Evolutionary conservation across 1,284 basidiomycete genomes (phyloP).

Genomic region (Xerocomus amazonicus): DNA sequence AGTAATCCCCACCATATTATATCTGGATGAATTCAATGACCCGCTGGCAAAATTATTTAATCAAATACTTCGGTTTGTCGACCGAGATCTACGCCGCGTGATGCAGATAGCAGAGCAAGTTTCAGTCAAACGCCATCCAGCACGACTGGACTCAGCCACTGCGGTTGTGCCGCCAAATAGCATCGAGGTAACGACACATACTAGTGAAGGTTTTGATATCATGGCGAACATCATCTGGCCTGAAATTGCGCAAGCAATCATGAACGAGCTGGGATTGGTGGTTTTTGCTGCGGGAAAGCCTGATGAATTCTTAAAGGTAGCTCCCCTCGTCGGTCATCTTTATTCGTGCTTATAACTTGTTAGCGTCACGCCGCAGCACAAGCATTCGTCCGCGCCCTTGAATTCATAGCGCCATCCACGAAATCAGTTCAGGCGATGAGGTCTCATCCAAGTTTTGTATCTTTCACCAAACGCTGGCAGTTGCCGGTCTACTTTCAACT

Average conservation of each 20-base stretch:
- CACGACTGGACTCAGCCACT: constrained; percentile 18
- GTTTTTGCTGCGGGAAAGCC: constrained; percentile 92
- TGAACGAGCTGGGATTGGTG: constrained; percentile 76
- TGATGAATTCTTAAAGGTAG: constrained; percentile 83
- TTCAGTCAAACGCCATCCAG: constrained; percentile 44
- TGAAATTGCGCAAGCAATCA: constrained; percentile 73
- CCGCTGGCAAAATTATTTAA: constrained; percentile 76
- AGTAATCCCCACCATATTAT: constrained; percentile 36
- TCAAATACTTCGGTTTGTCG: constrained; percentile 76
- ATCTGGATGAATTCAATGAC: constrained; percentile 63
- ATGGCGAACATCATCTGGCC: constrained; percentile 88
- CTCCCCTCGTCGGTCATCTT: neutral
- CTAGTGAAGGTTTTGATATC: constrained; percentile 63
- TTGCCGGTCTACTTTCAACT: constrained; percentile 96
- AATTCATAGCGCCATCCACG: constrained; percentile 76
- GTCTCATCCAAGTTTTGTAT: constrained; percentile 60
- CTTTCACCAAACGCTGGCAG: constrained; percentile 90
- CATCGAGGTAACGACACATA: constrained; percentile 1
- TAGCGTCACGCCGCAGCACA: constrained; percentile 84
- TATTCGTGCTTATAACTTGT: constrained; percentile 5
- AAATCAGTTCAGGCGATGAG: constrained; percentile 71
- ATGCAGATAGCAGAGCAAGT: constrained; percentile 76
- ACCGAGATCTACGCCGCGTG: constrained; percentile 65
- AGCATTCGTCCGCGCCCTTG: constrained; percentile 81
- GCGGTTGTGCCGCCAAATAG: neutral